Percentiles rank a stretch among this genome's conserved stretches.
phyloP scores from a whole-genome alignment of 2,329 filamentous ascomycete genomes.

The Setomelanomma holmii region DNA sequence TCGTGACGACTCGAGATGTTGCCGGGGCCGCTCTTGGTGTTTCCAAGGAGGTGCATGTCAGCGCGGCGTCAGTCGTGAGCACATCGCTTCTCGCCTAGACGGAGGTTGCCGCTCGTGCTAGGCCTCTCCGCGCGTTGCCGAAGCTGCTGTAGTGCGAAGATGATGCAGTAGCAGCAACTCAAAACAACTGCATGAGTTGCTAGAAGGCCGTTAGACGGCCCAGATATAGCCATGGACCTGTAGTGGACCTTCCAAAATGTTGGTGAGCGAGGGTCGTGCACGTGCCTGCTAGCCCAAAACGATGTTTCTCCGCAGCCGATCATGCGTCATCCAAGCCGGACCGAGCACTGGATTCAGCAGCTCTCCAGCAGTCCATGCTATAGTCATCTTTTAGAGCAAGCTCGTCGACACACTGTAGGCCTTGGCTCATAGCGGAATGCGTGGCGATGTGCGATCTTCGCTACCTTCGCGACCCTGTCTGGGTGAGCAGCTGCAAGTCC shows the following conservation, averaged over 20 bases:
- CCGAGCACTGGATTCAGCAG: neutral
- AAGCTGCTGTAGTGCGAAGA: neutral
- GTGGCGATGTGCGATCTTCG: neutral
- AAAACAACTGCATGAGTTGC: neutral
- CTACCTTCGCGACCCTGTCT: no score
- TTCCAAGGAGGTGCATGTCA: neutral
- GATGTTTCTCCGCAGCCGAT: neutral
- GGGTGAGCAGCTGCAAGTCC: neutral
- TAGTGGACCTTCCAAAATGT: conserved; percentile 1
- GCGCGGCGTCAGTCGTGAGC: no score
- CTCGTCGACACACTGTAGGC: neutral
- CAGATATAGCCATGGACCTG: neutral
- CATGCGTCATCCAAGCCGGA: neutral
- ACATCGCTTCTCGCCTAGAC: neutral
- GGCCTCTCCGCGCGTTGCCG: neutral
- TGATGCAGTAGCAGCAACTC: neutral
- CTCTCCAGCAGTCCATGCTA: neutral
- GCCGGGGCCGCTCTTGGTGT: neutral
- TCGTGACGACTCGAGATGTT: neutral
- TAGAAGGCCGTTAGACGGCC: neutral
- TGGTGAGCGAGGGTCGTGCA: neutral
- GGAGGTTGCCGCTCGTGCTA: neutral
- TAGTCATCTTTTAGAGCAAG: neutral
- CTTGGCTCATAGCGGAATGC: neutral
- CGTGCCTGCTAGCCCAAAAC: neutral